Percentiles rank a stretch among this genome's conserved stretches.
These are phyloP conservation scores for Aspergillus bertholletiae DNA, from an alignment of 495 filamentous ascomycete species.

Conservation along the genomic window DNA sequence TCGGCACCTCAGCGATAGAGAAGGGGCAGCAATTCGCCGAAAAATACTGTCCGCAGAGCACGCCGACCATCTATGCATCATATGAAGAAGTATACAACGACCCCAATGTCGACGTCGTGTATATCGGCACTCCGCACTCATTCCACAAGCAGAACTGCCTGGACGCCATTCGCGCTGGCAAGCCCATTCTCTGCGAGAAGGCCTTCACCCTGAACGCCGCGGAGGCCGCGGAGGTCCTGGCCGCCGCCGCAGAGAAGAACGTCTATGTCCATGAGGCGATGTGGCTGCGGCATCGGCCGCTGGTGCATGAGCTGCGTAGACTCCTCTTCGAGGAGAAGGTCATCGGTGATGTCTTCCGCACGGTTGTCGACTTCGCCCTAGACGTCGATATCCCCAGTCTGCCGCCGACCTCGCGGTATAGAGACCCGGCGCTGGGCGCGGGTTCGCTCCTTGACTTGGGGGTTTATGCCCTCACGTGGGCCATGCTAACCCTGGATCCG, in stretches of 20 bases:
- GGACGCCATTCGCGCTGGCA: constrained; percentile 36
- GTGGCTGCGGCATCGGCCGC: constrained; percentile 77
- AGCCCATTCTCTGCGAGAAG: constrained; percentile 47
- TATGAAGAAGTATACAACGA: constrained; percentile 68
- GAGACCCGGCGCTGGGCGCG: constrained; percentile 65
- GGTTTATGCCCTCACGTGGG: constrained; percentile 24
- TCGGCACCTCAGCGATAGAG: constrained; percentile 28
- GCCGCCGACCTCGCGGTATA: constrained; percentile 60
- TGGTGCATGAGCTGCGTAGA: constrained; percentile 61
- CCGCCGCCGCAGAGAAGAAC: constrained; percentile 61
- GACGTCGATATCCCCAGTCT: constrained; percentile 32
- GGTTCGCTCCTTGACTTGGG: constrained; percentile 21
- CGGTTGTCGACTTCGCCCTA: constrained; percentile 56
- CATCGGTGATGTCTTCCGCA: constrained; percentile 65
- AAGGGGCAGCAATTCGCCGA: constrained; percentile 25
- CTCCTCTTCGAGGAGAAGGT: constrained; percentile 50
- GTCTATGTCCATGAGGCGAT: constrained; percentile 84
- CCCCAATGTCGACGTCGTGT: constrained; percentile 69
- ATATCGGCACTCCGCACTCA: constrained; percentile 81
- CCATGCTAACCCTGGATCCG: constrained; percentile 10
- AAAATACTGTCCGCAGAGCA: constrained; percentile 42
- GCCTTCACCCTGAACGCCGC: constrained; percentile 64
- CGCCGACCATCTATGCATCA: constrained; percentile 63
- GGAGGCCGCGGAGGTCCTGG: constrained; percentile 61
- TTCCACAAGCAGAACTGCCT: constrained; percentile 66